Conservation (phyloP, 345 rosid species). For the Salix udensis region DNA sequence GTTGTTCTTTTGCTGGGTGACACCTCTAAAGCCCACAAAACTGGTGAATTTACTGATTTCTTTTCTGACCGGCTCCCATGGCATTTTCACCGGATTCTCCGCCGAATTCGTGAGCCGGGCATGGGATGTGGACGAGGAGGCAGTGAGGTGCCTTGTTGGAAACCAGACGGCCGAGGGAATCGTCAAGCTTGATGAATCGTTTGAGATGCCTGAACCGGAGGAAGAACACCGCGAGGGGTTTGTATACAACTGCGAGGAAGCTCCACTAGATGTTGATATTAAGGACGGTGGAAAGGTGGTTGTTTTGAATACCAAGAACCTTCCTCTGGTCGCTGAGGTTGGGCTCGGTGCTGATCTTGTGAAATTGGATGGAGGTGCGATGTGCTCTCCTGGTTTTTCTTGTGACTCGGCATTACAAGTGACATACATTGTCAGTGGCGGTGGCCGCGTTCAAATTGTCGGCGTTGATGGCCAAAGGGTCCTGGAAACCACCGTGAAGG, state of each 20-base stretch:
- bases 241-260: conserved; percentile 73
- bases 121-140: conserved; percentile 51
- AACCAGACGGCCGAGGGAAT: conserved; percentile 56
- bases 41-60: conserved; percentile 79
- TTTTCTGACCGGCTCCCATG: conserved; percentile 63
- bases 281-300: conserved; percentile 81
- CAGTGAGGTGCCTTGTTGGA: conserved; percentile 45
- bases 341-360: conserved; percentile 93
- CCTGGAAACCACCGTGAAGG: conserved; percentile 65
- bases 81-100: conserved; percentile 79
- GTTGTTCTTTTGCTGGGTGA: conserved; percentile 79
- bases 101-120: conserved; percentile 72
- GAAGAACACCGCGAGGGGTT: conserved; percentile 52
- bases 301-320: conserved; percentile 70
- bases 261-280: conserved; percentile 75
- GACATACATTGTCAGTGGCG: conserved; percentile 69
- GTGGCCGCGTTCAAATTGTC: conserved; percentile 75
- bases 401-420: conserved; percentile 89
- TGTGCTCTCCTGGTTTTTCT: conserved; percentile 98
- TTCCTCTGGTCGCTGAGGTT: conserved; percentile 79
- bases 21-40: conserved; percentile 67
- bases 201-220: conserved; percentile 62
- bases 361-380: conserved; percentile 62
- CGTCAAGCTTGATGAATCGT: conserved; percentile 50
- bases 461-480: conserved; percentile 74